Evolutionary conservation across 169 alveolate genomes (phyloP).

Genomic region (Plasmodium cynomolgi): DNA sequence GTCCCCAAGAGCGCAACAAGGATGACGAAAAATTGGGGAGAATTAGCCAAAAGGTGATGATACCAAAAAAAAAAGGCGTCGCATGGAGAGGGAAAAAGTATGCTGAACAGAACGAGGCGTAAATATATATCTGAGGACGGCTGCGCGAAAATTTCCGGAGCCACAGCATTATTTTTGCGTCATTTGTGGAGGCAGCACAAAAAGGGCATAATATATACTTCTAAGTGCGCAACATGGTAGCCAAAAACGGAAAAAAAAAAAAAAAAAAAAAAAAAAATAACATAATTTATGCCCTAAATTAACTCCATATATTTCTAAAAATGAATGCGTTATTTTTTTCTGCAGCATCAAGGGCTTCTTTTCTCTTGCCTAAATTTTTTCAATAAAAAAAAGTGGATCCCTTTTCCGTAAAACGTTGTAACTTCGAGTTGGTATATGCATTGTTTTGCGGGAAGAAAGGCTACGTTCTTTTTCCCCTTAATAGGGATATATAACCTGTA

Average conservation of each 20-base stretch:
- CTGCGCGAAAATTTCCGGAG: not conserved
- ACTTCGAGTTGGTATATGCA: not conserved
- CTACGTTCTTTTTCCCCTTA: not conserved
- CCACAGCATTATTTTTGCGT: not conserved
- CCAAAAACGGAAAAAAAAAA: not conserved
- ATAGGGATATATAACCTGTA: not conserved
- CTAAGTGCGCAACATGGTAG: not conserved
- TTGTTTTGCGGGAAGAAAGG: not conserved
- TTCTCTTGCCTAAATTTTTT: not conserved
- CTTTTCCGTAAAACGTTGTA: not conserved
- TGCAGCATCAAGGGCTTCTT: not conserved
- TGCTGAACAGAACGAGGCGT: not conserved
- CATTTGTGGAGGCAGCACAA: not conserved
- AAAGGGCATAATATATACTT: not conserved
- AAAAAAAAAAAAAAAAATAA: too few species aligned
- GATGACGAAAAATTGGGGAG: not conserved
- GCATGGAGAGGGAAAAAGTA: not conserved
- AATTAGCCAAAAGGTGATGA: not conserved
- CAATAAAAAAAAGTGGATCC: not conserved
- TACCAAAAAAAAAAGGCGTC: not conserved
- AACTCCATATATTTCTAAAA: not conserved
- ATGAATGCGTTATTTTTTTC: not conserved
- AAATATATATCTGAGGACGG: not conserved
- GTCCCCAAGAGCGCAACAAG: not conserved
- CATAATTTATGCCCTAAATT: not conserved